A percentile compares a stretch with the other conserved stretches of the same genome.
phyloP scores from a whole-genome alignment of 306 rosid species.

The Morella rubra region DNA sequence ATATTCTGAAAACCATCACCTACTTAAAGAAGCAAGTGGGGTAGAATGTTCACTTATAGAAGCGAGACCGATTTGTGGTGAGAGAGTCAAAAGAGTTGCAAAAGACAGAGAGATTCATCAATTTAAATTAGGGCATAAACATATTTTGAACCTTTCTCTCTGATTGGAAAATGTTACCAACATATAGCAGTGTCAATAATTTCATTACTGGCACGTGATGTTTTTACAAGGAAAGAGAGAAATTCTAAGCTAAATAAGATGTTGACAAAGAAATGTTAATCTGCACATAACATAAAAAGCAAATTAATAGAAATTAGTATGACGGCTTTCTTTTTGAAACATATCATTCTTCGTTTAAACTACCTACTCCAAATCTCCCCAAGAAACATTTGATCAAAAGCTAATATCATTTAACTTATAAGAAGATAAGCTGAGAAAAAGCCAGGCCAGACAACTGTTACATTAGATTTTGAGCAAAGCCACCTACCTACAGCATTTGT shows the following conservation, averaged over 20 bases:
- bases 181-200: not conserved
- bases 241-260: not conserved
- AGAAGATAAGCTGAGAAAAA: conserved; percentile 2
- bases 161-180: not conserved
- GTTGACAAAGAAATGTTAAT: not conserved
- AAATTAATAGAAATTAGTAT: not conserved
- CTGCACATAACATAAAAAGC: not conserved
- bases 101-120: not conserved
- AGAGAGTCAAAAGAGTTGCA: not conserved
- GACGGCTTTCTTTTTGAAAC: not conserved
- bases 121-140: not conserved
- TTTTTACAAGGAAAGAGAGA: not conserved
- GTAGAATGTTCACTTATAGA: not conserved
- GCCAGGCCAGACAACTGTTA: conserved; percentile 7
- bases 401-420: conserved; percentile 15
- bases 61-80: not conserved
- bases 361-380: not conserved
- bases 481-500: conserved; percentile 97
- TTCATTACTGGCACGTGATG: not conserved
- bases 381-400: not conserved
- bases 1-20: not conserved
- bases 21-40: not conserved
- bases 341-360: not conserved
- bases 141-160: not conserved
- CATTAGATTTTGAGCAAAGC: not conserved